These are phyloP conservation scores for Lentinus brumalis DNA, from an alignment of 768 basidiomycete genomes.

Conservation along the genomic window DNA sequence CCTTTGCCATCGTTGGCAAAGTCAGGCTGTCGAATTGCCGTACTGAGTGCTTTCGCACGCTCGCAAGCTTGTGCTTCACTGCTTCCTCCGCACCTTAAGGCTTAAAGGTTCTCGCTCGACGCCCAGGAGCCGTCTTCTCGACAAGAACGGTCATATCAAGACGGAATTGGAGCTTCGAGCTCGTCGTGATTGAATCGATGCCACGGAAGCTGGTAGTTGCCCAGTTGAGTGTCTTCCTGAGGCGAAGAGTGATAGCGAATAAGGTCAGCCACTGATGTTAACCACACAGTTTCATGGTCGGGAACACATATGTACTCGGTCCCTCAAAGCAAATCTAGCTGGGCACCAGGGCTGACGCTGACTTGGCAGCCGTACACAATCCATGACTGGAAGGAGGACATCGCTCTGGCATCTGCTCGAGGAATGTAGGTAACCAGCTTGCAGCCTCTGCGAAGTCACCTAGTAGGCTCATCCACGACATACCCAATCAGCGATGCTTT, in stretches of 20 bases:
- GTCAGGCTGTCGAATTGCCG: background rate
- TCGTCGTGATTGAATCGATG: background rate
- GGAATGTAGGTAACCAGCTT: constrained; percentile 25
- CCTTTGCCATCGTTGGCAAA: too few relatives aligned
- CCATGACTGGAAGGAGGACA: constrained; percentile 36
- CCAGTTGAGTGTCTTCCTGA: constrained; percentile 5
- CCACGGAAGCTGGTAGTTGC: constrained; percentile 15
- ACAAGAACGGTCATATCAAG: too few relatives aligned
- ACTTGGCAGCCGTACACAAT: constrained; percentile 31
- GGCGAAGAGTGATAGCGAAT: background rate
- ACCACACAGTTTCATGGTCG: constrained; percentile 36
- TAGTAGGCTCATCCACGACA: background rate
- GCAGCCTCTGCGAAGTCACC: too few relatives aligned
- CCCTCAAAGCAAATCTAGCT: too few relatives aligned
- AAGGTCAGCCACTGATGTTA: background rate
- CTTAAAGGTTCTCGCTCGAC: too few relatives aligned
- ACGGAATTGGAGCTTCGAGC: too few relatives aligned
- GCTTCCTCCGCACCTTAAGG: too few relatives aligned
- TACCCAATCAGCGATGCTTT: constrained; percentile 23
- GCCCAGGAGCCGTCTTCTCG: too few relatives aligned
- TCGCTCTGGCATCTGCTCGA: constrained; percentile 27
- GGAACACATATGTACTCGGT: constrained; percentile 36
- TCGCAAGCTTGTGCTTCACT: too few relatives aligned
- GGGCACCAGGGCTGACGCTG: background rate
- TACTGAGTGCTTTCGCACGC: background rate